Evolutionary conservation across 2,329 filamentous ascomycete genomes (phyloP).

Genomic region (Canariomyces notabilis): DNA sequence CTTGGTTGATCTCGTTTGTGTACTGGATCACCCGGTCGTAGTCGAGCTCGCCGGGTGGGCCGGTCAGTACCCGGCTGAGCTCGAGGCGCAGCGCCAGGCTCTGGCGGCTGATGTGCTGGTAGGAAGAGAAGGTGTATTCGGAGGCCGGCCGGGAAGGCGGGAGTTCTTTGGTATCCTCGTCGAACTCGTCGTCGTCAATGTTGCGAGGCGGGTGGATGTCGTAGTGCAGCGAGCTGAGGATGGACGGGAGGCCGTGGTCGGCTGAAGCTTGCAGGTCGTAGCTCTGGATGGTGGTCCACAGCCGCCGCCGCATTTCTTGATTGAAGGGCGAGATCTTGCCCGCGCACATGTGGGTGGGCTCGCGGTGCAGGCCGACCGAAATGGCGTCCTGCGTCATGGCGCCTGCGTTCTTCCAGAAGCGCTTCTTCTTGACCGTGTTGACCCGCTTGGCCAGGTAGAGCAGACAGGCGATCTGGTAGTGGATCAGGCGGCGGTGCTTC

Average conservation of each 20-base stretch:
- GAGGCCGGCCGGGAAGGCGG: conserved; percentile 46
- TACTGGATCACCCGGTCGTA: conserved; percentile 59
- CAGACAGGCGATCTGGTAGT: conserved; percentile 56
- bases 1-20: conserved; percentile 56
- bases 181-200: conserved; percentile 54
- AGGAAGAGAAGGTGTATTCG: conserved; percentile 56
- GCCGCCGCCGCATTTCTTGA: conserved; percentile 56
- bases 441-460: conserved; percentile 57
- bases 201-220: conserved; percentile 53
- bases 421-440: conserved; percentile 61
- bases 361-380: conserved; percentile 54
- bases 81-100: conserved; percentile 53
- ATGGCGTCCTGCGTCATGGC: conserved; percentile 54
- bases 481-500: conserved; percentile 55
- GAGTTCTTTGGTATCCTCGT: conserved; percentile 46
- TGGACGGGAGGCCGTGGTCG: conserved; percentile 54
- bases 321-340: conserved; percentile 54
- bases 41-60: conserved; percentile 49
- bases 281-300: conserved; percentile 58
- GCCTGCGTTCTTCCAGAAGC: conserved; percentile 55
- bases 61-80: conserved; percentile 51
- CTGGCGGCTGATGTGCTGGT: conserved; percentile 53
- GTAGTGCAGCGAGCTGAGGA: conserved; percentile 52
- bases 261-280: conserved; percentile 59
- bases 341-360: conserved; percentile 51